phyloP scores from a whole-genome alignment of 352 stramenopile genomes.

The Globisporangium rhizosaccharum region DNA sequence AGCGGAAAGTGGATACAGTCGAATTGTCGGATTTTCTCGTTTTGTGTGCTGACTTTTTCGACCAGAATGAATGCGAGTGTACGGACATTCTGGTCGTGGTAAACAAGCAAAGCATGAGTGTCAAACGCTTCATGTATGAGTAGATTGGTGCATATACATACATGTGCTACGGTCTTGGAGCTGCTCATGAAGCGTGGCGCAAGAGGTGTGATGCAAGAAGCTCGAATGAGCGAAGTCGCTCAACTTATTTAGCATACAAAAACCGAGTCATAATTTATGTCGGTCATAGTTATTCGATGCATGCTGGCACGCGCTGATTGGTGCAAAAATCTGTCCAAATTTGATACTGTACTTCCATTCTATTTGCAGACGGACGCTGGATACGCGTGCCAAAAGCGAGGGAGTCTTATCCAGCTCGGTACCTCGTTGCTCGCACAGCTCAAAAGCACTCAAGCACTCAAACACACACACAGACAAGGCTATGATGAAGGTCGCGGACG shows the following conservation, averaged over 20 bases:
- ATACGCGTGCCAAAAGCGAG: background rate
- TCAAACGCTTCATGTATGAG: too few species aligned
- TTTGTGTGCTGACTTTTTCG: too few species aligned
- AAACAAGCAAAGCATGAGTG: too few species aligned
- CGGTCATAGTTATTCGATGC: background rate
- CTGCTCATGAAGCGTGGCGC: too few species aligned
- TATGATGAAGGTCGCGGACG: constrained; percentile 61
- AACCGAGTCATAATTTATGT: background rate
- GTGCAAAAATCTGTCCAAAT: background rate
- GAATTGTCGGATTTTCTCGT: too few species aligned
- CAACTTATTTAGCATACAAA: background rate
- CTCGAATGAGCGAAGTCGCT: too few species aligned
- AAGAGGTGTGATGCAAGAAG: too few species aligned
- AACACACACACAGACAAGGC: background rate
- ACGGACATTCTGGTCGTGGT: too few species aligned
- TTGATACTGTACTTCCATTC: background rate
- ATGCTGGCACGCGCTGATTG: constrained; percentile 1
- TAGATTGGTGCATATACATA: too few species aligned
- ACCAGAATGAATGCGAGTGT: too few species aligned
- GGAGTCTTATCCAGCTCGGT: background rate
- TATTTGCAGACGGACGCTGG: background rate
- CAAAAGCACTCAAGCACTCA: background rate
- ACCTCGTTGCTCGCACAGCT: background rate
- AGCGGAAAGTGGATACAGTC: too few species aligned
- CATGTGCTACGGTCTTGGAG: too few species aligned